Percentiles rank a stretch among this genome's conserved stretches.
These are phyloP conservation scores for Strobilomyces echinocephalus DNA, from an alignment of 768 basidiomycete species.

Conservation along the genomic window DNA sequence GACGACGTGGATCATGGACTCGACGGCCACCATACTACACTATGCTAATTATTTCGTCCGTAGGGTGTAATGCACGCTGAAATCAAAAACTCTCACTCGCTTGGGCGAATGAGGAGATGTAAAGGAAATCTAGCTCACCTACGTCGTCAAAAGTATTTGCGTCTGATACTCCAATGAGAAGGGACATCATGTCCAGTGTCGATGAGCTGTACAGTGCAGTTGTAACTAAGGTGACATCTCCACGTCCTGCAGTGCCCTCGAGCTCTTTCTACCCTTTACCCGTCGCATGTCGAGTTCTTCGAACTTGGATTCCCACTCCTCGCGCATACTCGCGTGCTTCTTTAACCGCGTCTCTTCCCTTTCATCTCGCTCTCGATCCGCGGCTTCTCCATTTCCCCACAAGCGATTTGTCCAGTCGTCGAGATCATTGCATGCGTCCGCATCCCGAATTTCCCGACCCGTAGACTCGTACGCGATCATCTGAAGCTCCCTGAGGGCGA, in stretches of 20 bases:
- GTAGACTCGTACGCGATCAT: constrained; percentile 49
- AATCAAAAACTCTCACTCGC: too few relatives aligned
- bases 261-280: constrained; percentile 21
- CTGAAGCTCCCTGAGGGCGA: constrained; percentile 47
- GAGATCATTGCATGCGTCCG: constrained; percentile 41
- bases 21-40: background rate
- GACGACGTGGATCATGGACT: background rate
- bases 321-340: constrained; percentile 33
- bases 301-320: constrained; percentile 42
- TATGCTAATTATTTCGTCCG: background rate
- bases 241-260: constrained; percentile 14
- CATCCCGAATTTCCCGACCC: constrained; percentile 42
- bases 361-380: constrained; percentile 26
- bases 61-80: background rate
- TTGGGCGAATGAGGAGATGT: too few relatives aligned
- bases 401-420: constrained; percentile 41
- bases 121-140: too few relatives aligned
- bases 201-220: too few relatives aligned
- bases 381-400: constrained; percentile 39
- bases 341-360: constrained; percentile 31
- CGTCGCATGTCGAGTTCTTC: constrained; percentile 22
- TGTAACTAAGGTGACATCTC: constrained; percentile 22
- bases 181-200: too few relatives aligned
- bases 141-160: too few relatives aligned
- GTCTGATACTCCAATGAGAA: too few relatives aligned